Base-by-base conservation (phyloP, 768 basidiomycete genomes). In the Aureoboletus auriporus region DNA sequence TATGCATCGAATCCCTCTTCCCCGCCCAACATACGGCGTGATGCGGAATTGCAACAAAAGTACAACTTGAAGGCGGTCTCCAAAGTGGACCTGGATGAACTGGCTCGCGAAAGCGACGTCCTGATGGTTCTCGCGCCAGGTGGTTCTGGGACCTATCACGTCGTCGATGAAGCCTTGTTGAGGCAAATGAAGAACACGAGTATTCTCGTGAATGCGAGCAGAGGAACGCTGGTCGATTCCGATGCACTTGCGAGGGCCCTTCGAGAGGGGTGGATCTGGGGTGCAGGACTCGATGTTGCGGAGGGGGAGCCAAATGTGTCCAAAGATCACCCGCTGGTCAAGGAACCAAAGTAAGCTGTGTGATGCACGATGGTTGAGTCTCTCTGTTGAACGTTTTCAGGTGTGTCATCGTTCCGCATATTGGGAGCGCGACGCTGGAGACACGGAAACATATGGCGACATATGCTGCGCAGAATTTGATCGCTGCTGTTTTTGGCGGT, bases 211-310 rank as follows among this genome's bases (percentile, higher is more conserved):
- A 99, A 99, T 62, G 79, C 86, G 2, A 80, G 82, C 11, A 74
- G 95, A 26, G 95, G 95, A 29, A 82, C 89, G 1, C 69, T 97
- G 12, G 89, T 99, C 7, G 93, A 99, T 64, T 90, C 89, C 1
- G 82, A 88, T 41, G 95, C 94, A 11, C 75, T 99, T 8, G 87
- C 86, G 2, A 80, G 75, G 51, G 95, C 94, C 2, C 69, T 98
- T 37, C 64, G 72, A 39, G 81, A 86, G 51, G 78, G 77, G 3
- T 84, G 85, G 81, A 87, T 99, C 20, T 94, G 86, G 77, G 93
- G 83, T 20, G 96, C 96, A 0, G 95, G 92, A 0, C 59, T 99
- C 10, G 95, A 99, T 65, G 95, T 98, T 31, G 83, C 97, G 7
- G 90, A 93, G 55, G 93, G 93, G 16, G 94, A 98, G 64, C 94